A percentile compares a stretch with the other conserved stretches of the same genome.
Conservation (phyloP, 495 filamentous ascomycete genomes). For the Annulohypoxylon moriforme region DNA sequence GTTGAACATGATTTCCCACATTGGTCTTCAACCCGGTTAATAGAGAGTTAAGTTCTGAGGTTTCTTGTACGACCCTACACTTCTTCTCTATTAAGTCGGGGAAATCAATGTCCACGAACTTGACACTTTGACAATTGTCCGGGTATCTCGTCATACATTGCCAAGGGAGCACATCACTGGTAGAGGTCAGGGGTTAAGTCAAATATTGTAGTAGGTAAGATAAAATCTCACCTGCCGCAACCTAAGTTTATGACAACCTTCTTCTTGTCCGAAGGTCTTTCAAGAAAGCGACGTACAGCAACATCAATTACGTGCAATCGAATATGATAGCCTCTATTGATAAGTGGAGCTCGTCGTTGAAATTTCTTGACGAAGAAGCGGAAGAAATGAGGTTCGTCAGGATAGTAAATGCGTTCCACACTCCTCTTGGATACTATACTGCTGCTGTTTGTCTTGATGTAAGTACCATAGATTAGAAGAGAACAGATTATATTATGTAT, state of each 20-base stretch:
- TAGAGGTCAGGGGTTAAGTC: slow-evolving; percentile 17
- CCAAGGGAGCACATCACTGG: slow-evolving; percentile 90
- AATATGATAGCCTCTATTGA: slow-evolving; percentile 90
- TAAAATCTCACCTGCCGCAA: slow-evolving; percentile 80
- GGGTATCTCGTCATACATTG: slow-evolving; percentile 76
- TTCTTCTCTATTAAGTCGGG: slow-evolving; percentile 82
- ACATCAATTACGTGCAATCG: slow-evolving; percentile 83
- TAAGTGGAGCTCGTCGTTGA: slow-evolving; percentile 80
- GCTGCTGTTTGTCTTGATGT: slow-evolving; percentile 81
- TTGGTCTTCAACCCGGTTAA: slow-evolving; percentile 58
- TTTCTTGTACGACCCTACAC: slow-evolving; percentile 69
- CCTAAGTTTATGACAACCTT: slow-evolving; percentile 88
- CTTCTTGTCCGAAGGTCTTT: slow-evolving; percentile 64
- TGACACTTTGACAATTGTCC: slow-evolving; percentile 63
- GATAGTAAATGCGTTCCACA: slow-evolving; percentile 84
- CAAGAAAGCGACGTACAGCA: slow-evolving; percentile 75
- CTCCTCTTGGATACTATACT: slow-evolving; percentile 91
- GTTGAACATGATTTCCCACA: slow-evolving; percentile 57
- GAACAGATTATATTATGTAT: neutral
- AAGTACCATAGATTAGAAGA: slow-evolving; percentile 35
- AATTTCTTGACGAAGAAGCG: slow-evolving; percentile 88
- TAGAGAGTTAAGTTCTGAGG: slow-evolving; percentile 66
- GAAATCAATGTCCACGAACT: slow-evolving; percentile 91
- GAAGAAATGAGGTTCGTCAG: slow-evolving; percentile 80
- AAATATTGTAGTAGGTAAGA: slow-evolving; percentile 11